phyloP scores from a whole-genome alignment of 495 filamentous ascomycete species.

The Sabuloglossum arenarium region DNA sequence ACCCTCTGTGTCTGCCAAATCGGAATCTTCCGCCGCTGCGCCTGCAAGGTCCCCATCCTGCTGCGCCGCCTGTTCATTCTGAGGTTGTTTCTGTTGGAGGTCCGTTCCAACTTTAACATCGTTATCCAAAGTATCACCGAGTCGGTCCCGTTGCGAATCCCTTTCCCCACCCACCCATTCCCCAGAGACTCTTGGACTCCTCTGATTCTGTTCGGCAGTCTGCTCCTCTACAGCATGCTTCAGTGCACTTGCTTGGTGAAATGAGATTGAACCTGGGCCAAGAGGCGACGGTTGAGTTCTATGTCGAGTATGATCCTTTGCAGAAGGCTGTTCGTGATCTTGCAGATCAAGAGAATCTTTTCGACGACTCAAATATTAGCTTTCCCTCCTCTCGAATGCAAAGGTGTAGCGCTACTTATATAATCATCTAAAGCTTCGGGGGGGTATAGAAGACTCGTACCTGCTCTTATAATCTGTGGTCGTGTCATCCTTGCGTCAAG shows the following conservation, averaged over 20 bases:
- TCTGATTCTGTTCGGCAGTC: constrained; percentile 38
- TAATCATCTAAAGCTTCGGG: neutral
- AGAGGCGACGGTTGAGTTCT: constrained; percentile 25
- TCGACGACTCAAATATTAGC: neutral
- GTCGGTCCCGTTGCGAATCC: neutral
- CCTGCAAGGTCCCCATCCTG: no score
- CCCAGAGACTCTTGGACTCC: constrained; percentile 25
- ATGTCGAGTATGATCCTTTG: constrained; percentile 52
- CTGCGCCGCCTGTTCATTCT: neutral
- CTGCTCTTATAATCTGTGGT: constrained; percentile 18
- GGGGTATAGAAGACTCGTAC: constrained; percentile 9
- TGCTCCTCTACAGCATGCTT: constrained; percentile 53
- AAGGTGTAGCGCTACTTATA: neutral
- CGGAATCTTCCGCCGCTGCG: constrained; percentile 27
- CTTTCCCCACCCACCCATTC: constrained; percentile 1
- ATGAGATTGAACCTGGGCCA: constrained; percentile 37
- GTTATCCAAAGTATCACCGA: neutral
- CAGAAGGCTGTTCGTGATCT: constrained; percentile 56
- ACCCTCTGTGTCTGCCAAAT: constrained; percentile 50
- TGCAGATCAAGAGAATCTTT: constrained; percentile 93
- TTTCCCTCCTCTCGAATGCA: neutral
- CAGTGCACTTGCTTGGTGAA: constrained; percentile 69
- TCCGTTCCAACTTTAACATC: neutral
- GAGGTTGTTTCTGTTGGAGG: neutral
- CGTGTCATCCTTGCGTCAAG: constrained; percentile 12